Evolutionary conservation across 2,329 filamentous ascomycete species (phyloP).

Genomic region (Byssothecium circinans): DNA sequence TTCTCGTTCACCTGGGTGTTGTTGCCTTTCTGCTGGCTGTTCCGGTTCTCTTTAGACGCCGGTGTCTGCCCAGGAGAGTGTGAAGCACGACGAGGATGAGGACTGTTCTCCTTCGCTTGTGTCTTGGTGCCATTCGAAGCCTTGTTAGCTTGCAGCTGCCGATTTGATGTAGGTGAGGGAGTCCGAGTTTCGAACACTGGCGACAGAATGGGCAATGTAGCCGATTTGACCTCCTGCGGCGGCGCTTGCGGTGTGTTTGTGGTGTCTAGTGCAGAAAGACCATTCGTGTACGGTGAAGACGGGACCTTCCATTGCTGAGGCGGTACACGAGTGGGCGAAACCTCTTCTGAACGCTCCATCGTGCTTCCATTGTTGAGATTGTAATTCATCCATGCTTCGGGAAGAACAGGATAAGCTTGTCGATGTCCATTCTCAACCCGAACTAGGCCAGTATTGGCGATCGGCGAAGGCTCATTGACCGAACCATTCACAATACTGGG

Average conservation of each 20-base stretch:
- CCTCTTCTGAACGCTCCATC: conserved; percentile 24
- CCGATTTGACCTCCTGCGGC: conserved; percentile 42
- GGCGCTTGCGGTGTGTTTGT: conserved; percentile 50
- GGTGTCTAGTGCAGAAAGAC: conserved; percentile 36
- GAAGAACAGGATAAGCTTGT: conserved; percentile 8
- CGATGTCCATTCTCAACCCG: not conserved
- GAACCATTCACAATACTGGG: conserved; percentile 32
- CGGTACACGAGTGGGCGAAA: conserved; percentile 34
- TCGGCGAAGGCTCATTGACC: conserved; percentile 15
- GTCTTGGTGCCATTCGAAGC: conserved; percentile 31
- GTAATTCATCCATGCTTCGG: conserved; percentile 33
- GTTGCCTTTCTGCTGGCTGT: conserved; percentile 25
- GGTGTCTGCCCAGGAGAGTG: conserved; percentile 21
- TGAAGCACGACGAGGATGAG: conserved; percentile 32
- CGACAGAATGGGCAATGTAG: conserved; percentile 59
- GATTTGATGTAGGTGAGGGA: conserved; percentile 65
- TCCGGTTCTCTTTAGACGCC: conserved; percentile 27
- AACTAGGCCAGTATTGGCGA: conserved; percentile 24
- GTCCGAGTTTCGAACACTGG: conserved; percentile 75
- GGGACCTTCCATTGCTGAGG: conserved; percentile 35
- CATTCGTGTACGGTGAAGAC: conserved; percentile 30
- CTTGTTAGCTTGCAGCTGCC: conserved; percentile 41
- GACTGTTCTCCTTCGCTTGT: conserved; percentile 31
- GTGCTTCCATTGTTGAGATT: conserved; percentile 26
- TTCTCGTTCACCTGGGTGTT: conserved; percentile 26